Evolutionary conservation across 2,329 filamentous ascomycete genomes (phyloP), one percentile per base, ranked within the genome.

Genomic region (Phyllosticta ampelicida): DNA sequence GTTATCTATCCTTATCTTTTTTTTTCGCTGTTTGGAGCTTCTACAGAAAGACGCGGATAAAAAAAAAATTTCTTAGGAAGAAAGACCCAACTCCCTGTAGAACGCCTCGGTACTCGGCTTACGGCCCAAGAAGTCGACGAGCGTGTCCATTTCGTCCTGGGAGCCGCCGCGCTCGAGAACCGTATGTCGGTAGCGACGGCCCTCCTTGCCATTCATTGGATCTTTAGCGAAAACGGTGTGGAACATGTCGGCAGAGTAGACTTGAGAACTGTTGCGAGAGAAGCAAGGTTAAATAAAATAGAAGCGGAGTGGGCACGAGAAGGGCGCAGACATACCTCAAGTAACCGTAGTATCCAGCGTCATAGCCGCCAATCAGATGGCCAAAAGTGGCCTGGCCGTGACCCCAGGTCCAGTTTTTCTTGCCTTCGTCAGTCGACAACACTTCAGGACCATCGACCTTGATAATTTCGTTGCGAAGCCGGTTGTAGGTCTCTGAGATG

Each of bases 191-290:
- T 92, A 94, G 60, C 87, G 75, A 13, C 88, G 78, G 1, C 89
- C 89, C 68, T 90, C 83, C 63, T 80, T 81, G 29, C 78, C 79
- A 69, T 90, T 82, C 87, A 92, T 90, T 0, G 89, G 89, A 69
- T 91, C 78, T 64, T 81, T 77, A 75, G 86, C 85, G 75, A 94
- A 94, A 52, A 87, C 85, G 0, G 81, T 81, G 73, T 89, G 84
- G 77, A 92, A 95, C 87, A 95, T 92, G 72, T 95, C 89, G 23
- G 86, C 81, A 20, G 85, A 88, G 74, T 91, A 94, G 18, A 94
- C 89, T 70, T 89, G 82, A 1, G 86, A 89, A 62, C 82, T 74
- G 59, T 29, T 29, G 19, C 56, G 5, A n/a, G n/a, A 13, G 9
- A 44, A 54, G 53, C n/a, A 13, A 6, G 13, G 6, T 44, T 8